Evolutionary conservation across 2,329 filamentous ascomycete species (phyloP).

Genomic region (Botrytis porri): DNA sequence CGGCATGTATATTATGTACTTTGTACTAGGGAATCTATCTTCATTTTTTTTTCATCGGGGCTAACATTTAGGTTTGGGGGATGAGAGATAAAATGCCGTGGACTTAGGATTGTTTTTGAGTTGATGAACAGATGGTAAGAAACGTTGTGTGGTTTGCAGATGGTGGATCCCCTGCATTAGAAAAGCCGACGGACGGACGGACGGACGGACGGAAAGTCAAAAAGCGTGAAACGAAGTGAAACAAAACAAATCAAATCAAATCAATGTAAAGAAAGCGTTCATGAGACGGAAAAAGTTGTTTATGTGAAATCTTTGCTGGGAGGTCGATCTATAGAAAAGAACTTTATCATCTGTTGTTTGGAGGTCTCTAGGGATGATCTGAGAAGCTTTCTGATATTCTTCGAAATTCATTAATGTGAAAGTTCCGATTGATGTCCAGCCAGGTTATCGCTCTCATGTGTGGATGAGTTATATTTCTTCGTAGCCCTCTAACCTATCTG

Average conservation of each 20-base stretch:
- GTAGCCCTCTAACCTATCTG: neutral
- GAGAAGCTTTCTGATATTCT: neutral
- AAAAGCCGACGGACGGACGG: neutral
- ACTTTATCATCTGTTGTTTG: neutral
- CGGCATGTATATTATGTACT: neutral
- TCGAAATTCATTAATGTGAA: neutral
- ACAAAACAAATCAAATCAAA: neutral
- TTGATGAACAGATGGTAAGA: neutral
- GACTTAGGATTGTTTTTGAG: neutral
- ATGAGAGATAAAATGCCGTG: neutral
- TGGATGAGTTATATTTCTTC: neutral
- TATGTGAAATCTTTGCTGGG: neutral
- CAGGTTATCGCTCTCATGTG: neutral
- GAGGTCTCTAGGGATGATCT: neutral
- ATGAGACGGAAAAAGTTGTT: neutral
- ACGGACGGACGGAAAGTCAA: neutral
- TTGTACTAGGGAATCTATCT: neutral
- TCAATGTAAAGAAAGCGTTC: neutral
- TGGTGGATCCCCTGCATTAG: neutral
- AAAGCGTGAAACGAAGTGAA: neutral
- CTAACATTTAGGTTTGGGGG: neutral
- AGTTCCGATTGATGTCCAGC: neutral
- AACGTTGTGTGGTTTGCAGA: neutral
- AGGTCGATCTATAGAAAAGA: neutral
- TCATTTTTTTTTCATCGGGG: neutral